These are phyloP conservation scores for Chernovozyma sophiae-reginae DNA, from an alignment of 1,139 yeast genomes.

Conservation along the genomic window DNA sequence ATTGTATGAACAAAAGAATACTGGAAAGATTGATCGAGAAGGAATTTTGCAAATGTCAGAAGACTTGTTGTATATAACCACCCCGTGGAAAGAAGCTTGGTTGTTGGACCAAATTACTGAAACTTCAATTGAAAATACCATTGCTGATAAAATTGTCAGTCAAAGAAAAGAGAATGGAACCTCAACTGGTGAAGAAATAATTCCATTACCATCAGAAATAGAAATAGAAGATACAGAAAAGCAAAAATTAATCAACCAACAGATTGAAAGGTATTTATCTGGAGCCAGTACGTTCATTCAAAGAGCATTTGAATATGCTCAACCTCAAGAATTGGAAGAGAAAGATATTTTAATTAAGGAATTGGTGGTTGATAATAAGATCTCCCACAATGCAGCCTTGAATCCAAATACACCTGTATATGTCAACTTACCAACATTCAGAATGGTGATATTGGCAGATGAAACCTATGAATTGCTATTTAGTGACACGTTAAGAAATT, in stretches of 20 bases:
- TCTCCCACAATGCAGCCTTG: slow-evolving; percentile 66
- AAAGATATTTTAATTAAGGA: slow-evolving; percentile 44
- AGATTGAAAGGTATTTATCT: slow-evolving; percentile 73
- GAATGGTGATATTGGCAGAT: slow-evolving; percentile 93
- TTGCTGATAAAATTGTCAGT: slow-evolving; percentile 55
- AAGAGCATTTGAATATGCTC: slow-evolving; percentile 87
- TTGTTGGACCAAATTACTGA: slow-evolving; percentile 59
- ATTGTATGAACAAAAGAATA: slow-evolving; percentile 61
- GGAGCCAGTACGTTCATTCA: slow-evolving; percentile 87
- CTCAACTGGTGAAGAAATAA: slow-evolving; percentile 24
- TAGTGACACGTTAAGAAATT: slow-evolving; percentile 56
- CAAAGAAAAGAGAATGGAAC: slow-evolving; percentile 21
- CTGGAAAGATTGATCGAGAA: slow-evolving; percentile 69
- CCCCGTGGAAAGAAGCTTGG: slow-evolving; percentile 75
- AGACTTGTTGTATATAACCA: slow-evolving; percentile 74
- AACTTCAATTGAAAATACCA: slow-evolving; percentile 55
- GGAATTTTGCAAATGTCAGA: slow-evolving; percentile 82
- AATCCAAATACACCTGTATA: slow-evolving; percentile 76
- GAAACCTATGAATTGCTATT: slow-evolving; percentile 88
- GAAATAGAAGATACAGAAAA: slow-evolving; percentile 60
- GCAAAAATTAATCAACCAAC: slow-evolving; percentile 62
- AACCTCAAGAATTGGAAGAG: slow-evolving; percentile 41
- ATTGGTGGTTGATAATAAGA: slow-evolving; percentile 34
- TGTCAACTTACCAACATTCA: slow-evolving; percentile 80
- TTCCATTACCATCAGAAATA: slow-evolving; percentile 54